Conservation (phyloP, 805 yeast genomes). For the Metschnikowia lachancei region DNA sequence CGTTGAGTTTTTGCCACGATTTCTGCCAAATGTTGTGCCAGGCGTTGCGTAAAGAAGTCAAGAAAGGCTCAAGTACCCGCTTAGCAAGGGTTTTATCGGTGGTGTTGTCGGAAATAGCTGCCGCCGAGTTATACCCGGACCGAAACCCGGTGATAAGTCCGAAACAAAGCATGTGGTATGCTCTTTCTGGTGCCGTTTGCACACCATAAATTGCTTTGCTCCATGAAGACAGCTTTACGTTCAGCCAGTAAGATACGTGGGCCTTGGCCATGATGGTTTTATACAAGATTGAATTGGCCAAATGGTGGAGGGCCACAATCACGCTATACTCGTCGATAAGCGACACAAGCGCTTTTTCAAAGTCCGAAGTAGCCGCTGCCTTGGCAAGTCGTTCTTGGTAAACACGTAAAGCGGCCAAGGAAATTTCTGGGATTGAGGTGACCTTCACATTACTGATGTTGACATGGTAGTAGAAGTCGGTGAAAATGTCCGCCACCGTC, state of each 20-base stretch:
- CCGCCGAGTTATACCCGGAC: slow-evolving; percentile 1
- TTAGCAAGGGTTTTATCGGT: not conserved
- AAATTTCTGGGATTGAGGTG: slow-evolving; percentile 15
- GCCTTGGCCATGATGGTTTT: slow-evolving; percentile 33
- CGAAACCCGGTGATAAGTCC: no score
- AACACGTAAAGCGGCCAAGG: slow-evolving; percentile 5
- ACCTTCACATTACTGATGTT: slow-evolving; percentile 14
- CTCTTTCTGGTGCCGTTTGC: slow-evolving; percentile 34
- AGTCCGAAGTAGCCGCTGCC: slow-evolving; percentile 3
- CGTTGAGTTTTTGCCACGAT: slow-evolving; percentile 10
- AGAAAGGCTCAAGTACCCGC: not conserved
- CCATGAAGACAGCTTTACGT: slow-evolving; percentile 24
- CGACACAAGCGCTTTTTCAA: slow-evolving; percentile 10
- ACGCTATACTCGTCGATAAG: slow-evolving; percentile 26
- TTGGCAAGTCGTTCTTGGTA: slow-evolving; percentile 10
- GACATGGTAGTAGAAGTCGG: slow-evolving; percentile 19
- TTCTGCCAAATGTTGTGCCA: not conserved
- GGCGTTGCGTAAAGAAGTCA: slow-evolving; percentile 4
- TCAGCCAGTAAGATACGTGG: slow-evolving; percentile 37
- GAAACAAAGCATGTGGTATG: not conserved
- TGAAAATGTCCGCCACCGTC: slow-evolving; percentile 14
- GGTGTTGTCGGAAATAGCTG: not conserved
- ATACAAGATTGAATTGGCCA: slow-evolving; percentile 34
- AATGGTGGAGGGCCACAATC: slow-evolving; percentile 24
- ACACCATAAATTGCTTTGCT: slow-evolving; percentile 32